A percentile compares a stretch with the other conserved stretches of the same genome.
phyloP scores from a whole-genome alignment of 139 green algal genomes.

The Penium margaritaceum region DNA sequence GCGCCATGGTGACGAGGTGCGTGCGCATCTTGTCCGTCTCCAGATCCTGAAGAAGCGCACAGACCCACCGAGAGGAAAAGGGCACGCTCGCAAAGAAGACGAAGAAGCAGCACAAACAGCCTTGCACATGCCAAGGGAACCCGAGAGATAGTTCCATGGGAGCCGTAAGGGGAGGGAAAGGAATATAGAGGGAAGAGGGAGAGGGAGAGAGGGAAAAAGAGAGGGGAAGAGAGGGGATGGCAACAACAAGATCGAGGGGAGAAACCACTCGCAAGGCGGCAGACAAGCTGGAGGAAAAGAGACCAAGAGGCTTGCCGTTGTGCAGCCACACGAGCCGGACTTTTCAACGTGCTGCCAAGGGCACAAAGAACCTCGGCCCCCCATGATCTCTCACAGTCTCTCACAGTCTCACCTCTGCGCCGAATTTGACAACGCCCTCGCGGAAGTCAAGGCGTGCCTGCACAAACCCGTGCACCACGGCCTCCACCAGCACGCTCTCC shows the following conservation, averaged over 20 bases:
- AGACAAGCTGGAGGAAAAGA: background rate
- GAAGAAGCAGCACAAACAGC: too few relatives aligned
- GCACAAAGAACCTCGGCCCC: too few relatives aligned
- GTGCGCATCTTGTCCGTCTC: constrained; percentile 55
- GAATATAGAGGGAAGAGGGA: background rate
- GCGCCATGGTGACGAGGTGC: constrained; percentile 58
- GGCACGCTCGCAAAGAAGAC: too few relatives aligned
- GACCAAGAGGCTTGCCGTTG: background rate
- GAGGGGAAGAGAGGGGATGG: background rate
- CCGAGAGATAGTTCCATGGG: too few relatives aligned
- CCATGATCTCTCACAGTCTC: too few relatives aligned
- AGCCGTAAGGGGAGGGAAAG: too few relatives aligned
- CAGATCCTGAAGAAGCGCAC: too few relatives aligned
- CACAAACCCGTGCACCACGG: constrained; percentile 80
- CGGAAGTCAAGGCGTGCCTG: background rate
- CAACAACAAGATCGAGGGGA: background rate
- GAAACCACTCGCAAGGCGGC: too few relatives aligned
- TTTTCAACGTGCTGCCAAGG: too few relatives aligned
- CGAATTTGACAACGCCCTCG: background rate
- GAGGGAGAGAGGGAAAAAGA: background rate
- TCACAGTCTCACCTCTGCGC: background rate
- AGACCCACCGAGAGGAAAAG: too few relatives aligned
- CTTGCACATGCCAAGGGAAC: too few relatives aligned
- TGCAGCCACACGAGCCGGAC: background rate
- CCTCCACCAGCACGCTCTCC: constrained; percentile 83